A percentile compares a stretch with the other conserved stretches of the same genome.
These are phyloP conservation scores for Globisporangium splendens DNA, from an alignment of 352 stramenopile species.

Conservation along the genomic window DNA sequence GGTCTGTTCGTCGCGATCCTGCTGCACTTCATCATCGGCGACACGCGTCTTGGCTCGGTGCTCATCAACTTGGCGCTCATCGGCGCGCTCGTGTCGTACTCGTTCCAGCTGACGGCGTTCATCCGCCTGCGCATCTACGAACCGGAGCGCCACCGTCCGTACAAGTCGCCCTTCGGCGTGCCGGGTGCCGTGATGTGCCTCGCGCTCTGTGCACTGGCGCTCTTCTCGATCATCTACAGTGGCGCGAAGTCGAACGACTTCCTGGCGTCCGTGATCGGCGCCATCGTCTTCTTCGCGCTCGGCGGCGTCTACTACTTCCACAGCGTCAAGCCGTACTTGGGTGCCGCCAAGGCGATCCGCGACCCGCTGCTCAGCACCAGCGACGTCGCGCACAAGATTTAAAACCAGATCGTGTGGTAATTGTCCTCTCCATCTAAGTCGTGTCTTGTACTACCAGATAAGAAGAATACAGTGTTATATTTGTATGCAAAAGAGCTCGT, in stretches of 20 bases:
- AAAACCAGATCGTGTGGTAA: background rate
- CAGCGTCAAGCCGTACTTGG: conserved; percentile 30
- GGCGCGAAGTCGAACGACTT: conserved; percentile 54
- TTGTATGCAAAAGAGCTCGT: too few relatives aligned
- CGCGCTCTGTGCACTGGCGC: conserved; percentile 32
- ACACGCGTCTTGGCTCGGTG: conserved; percentile 52
- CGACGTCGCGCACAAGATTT: conserved; percentile 19
- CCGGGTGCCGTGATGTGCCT: conserved; percentile 40
- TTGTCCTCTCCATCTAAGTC: too few relatives aligned
- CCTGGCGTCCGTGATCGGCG: conserved; percentile 51
- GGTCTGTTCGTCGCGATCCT: conserved; percentile 44
- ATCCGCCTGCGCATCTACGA: conserved; percentile 52
- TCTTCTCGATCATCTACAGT: conserved; percentile 72
- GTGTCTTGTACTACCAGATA: too few relatives aligned
- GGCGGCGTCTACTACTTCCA: conserved; percentile 47
- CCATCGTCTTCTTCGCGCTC: conserved; percentile 45
- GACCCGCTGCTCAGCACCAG: conserved; percentile 40
- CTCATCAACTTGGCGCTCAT: conserved; percentile 72
- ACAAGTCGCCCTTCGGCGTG: conserved; percentile 53
- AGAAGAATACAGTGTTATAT: too few relatives aligned
- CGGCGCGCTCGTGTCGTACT: conserved; percentile 62
- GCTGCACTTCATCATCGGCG: conserved; percentile 59
- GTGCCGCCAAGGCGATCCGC: conserved; percentile 25
- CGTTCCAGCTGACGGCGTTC: conserved; percentile 52
- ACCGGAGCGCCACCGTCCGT: conserved; percentile 42